Base-by-base conservation (phyloP, 768 basidiomycete species). In the Podaxis carcinomalis region DNA sequence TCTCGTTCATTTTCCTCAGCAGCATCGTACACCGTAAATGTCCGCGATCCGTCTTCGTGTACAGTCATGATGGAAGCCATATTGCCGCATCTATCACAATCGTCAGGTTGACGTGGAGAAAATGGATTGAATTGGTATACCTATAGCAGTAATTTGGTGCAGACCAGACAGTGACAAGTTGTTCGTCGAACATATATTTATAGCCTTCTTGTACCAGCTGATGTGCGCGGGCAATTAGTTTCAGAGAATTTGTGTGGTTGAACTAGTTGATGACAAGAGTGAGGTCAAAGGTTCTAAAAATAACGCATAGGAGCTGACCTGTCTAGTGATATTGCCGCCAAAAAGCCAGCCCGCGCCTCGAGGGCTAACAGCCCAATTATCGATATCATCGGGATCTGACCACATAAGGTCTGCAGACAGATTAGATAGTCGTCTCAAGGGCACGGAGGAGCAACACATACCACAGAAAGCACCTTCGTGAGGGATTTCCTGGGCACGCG, bases 391-490 rank as follows among this genome's bases (percentile, higher is more conserved):
- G 3, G 90, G 95, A 72, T 98, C 95, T 37, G 92, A 94, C 96
- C 96, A 98, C 94, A 98, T 97, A 11, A 98, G 83, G 70, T 98
- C 94, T 94, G 55, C n/a, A 50, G 19, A 25, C 57, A 28, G 35
- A 51, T 61, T 10, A 46, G 28, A 39, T 40, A 7, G 32, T 32
- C 62, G 16, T 10, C n/a, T 46, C 4, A 47, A 32, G 21, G 53
- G 32, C 27, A 35, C 44, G 35, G 23, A 49, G 51, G 44, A 14
- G 13, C 14, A 11, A 27, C 13, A 67, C 84, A 32, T 67, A 88
- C 90, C 90, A 66, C 96, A 98, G 78, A 98, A 98, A 6, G 95
- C 90, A n/a, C 96, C 96, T 71, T 98, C 96, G 72, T 98, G 96
- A 1, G 95, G 96, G 50, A 98, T 96, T 72, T 98, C 96, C 69